Evolutionary conservation across 2,329 filamentous ascomycete species (phyloP).

Genomic region (Fusarium xylarioides): DNA sequence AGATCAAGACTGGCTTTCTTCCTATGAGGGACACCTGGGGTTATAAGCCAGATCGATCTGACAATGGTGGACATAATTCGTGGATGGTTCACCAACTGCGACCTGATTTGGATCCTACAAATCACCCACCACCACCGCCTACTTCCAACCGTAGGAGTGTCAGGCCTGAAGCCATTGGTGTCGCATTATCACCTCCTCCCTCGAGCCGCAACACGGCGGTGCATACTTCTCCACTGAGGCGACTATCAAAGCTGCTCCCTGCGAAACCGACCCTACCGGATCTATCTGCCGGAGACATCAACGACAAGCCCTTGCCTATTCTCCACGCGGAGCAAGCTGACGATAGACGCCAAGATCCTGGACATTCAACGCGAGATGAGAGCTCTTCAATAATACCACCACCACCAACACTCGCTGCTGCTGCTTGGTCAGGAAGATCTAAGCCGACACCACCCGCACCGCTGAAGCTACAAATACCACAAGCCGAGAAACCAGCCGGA

Average conservation of each 20-base stretch:
- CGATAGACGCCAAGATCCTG: constrained; percentile 9
- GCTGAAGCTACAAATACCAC: constrained; percentile 45
- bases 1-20: constrained; percentile 51
- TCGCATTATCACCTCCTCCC: constrained; percentile 53
- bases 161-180: constrained; percentile 53
- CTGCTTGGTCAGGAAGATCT: constrained; percentile 23
- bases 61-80: constrained; percentile 36
- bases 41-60: constrained; percentile 43
- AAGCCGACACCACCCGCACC: constrained; percentile 34
- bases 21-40: constrained; percentile 51
- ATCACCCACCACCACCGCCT: constrained; percentile 32
- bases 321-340: constrained; percentile 25
- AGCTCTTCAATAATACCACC: constrained; percentile 12
- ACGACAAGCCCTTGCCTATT: constrained; percentile 24
- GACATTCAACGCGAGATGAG: constrained; percentile 1
- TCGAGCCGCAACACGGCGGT: constrained; percentile 35
- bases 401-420: constrained; percentile 16
- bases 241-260: constrained; percentile 56
- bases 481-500: constrained; percentile 3
- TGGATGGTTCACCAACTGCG: constrained; percentile 42
- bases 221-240: constrained; percentile 43
- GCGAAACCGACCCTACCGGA: constrained; percentile 55
- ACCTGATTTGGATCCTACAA: constrained; percentile 31
- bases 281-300: constrained; percentile 25
- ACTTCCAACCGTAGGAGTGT: constrained; percentile 45